Evolutionary conservation across 108 stramenopile species (phyloP).

Genomic region (Parietichytrium sp.): DNA sequence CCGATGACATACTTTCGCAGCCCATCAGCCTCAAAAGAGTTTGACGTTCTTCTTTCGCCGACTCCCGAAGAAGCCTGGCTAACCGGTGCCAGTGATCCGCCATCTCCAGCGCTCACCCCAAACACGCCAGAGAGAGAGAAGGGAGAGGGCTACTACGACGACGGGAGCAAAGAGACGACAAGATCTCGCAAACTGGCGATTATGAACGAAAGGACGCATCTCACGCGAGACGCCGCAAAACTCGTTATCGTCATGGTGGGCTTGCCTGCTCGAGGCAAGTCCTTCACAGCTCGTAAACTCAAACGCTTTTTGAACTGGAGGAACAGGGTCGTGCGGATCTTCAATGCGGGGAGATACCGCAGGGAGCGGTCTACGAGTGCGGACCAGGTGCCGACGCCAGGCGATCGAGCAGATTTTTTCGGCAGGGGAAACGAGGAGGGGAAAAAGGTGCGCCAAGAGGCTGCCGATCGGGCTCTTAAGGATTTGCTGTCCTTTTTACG

Average conservation of each 20-base stretch:
- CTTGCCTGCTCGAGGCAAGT: conserved; percentile 82
- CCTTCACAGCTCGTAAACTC: conserved; percentile 81
- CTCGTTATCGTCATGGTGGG: conserved; percentile 66
- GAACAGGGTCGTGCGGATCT: conserved; percentile 71
- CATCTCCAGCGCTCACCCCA: no score
- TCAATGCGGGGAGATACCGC: conserved; percentile 85
- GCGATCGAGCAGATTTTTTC: conserved; percentile 14
- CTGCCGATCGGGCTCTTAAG: conserved; percentile 11
- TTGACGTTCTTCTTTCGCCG: no score
- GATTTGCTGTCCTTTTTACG: neutral
- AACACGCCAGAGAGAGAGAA: no score
- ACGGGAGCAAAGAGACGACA: neutral
- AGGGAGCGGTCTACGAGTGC: conserved; percentile 52
- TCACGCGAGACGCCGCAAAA: neutral
- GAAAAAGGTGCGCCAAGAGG: neutral
- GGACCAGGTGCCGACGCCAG: neutral
- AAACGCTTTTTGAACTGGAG: conserved; percentile 76
- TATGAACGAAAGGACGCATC: conserved; percentile 1
- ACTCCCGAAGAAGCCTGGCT: no score
- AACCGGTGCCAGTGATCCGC: no score
- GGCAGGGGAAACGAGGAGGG: neutral
- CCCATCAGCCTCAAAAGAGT: no score
- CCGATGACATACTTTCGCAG: no score
- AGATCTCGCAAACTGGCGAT: neutral
- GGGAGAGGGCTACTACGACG: neutral